These are phyloP conservation scores for Zizania latifolia DNA, from an alignment of 176 grass and related monocot species.

Conservation along the genomic window DNA sequence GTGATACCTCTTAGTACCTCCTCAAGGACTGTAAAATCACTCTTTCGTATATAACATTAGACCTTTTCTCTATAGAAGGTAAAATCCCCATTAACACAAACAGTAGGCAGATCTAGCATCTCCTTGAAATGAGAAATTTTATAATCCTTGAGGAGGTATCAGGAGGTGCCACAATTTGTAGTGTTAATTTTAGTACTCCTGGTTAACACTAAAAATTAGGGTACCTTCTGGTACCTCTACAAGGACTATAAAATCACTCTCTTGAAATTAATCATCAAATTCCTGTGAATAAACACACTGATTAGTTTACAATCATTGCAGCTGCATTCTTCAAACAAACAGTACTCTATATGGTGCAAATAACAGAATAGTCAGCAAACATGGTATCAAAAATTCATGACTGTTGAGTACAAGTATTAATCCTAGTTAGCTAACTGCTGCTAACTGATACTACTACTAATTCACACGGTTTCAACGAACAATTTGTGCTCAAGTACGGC, in stretches of 20 bases:
- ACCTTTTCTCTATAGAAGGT: neutral
- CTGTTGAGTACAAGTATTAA: constrained; percentile 5
- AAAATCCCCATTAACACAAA: neutral
- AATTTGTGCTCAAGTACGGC: neutral
- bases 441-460: no score
- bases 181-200: no score
- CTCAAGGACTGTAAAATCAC: no score
- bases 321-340: neutral
- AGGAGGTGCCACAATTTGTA: no score
- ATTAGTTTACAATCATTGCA: neutral
- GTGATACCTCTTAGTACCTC: no score
- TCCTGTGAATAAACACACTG: neutral
- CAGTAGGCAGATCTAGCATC: neutral
- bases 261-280: neutral
- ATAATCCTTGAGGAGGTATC: no score
- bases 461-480: constrained; percentile 10
- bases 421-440: neutral
- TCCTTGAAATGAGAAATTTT: no score
- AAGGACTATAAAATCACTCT: no score
- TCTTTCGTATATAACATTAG: neutral
- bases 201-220: no score
- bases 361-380: neutral
- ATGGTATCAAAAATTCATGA: neutral
- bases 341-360: neutral
- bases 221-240: no score